phyloP scores from a whole-genome alignment of 805 yeast genomes.

The Saturnispora besseyi region DNA sequence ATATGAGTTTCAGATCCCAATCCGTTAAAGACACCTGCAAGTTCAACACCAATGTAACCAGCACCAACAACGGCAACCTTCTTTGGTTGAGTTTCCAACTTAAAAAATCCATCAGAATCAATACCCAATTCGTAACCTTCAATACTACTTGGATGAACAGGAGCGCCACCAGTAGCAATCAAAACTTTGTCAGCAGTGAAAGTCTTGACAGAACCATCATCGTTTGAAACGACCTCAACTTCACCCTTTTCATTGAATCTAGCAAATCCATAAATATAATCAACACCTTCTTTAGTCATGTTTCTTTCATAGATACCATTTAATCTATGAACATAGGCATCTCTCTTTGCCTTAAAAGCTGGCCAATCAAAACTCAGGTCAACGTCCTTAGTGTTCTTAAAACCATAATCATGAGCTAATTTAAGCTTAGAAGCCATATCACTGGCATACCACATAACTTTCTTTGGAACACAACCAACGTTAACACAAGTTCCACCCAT shows the following conservation, averaged over 20 bases:
- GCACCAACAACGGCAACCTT: constrained; percentile 94
- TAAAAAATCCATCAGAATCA: constrained; percentile 87
- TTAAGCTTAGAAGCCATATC: constrained; percentile 71
- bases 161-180: constrained; percentile 90
- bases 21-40: constrained; percentile 89
- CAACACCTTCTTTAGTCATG: constrained; percentile 81
- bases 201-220: constrained; percentile 40
- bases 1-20: constrained; percentile 81
- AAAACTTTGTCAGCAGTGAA: constrained; percentile 77
- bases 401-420: constrained; percentile 79
- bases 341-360: constrained; percentile 75
- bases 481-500: constrained; percentile 94
- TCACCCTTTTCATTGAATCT: constrained; percentile 58
- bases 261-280: constrained; percentile 80
- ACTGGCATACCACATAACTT: constrained; percentile 97
- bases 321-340: constrained; percentile 78
- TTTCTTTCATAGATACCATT: constrained; percentile 92
- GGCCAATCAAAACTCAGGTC: constrained; percentile 90
- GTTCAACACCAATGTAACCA: constrained; percentile 94
- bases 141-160: constrained; percentile 58
- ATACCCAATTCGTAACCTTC: constrained; percentile 80
- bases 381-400: constrained; percentile 52
- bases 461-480: constrained; percentile 98
- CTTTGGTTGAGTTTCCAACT: constrained; percentile 74
- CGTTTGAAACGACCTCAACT: constrained; percentile 68